Conservation (phyloP, 352 stramenopile genomes). For the Phytophthora sansomeana region DNA sequence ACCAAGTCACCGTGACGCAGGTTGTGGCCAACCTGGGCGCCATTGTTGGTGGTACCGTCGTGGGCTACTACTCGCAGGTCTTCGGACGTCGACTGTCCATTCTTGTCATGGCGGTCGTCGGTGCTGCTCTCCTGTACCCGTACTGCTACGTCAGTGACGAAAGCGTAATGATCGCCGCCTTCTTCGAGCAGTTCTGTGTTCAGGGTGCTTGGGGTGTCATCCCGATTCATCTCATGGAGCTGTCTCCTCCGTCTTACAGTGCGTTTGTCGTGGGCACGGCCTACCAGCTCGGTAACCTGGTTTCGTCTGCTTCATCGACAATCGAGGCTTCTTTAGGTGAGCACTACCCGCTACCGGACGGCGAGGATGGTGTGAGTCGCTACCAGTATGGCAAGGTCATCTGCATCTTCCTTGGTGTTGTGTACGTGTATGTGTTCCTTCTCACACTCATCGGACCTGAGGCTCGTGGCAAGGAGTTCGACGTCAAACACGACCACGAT, state of each 20-base stretch:
- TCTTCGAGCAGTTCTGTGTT: slow-evolving; percentile 60
- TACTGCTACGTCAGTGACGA: slow-evolving; percentile 47
- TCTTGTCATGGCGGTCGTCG: slow-evolving; percentile 38
- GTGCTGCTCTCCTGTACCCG: slow-evolving; percentile 49
- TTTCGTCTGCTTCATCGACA: slow-evolving; percentile 54
- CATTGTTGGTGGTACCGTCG: slow-evolving; percentile 46
- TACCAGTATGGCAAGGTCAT: slow-evolving; percentile 64
- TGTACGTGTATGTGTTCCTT: slow-evolving; percentile 53
- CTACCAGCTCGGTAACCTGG: slow-evolving; percentile 63
- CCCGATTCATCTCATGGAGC: slow-evolving; percentile 63
- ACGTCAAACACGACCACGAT: slow-evolving; percentile 43
- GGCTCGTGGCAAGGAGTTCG: slow-evolving; percentile 55
- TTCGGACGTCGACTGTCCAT: slow-evolving; percentile 54
- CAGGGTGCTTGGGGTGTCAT: slow-evolving; percentile 61
- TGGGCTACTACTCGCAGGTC: slow-evolving; percentile 60
- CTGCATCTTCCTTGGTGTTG: slow-evolving; percentile 48
- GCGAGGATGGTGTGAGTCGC: slow-evolving; percentile 27
- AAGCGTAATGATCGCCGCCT: slow-evolving; percentile 44
- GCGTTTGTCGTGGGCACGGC: slow-evolving; percentile 55
- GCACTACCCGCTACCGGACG: slow-evolving; percentile 48
- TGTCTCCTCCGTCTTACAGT: slow-evolving; percentile 53
- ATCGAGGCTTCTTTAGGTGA: slow-evolving; percentile 55
- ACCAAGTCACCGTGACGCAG: slow-evolving; percentile 54
- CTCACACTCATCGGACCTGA: slow-evolving; percentile 50
- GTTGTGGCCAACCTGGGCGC: slow-evolving; percentile 56